Conservation (phyloP, 768 basidiomycete species). For the Strobilomyces echinocephalus region DNA sequence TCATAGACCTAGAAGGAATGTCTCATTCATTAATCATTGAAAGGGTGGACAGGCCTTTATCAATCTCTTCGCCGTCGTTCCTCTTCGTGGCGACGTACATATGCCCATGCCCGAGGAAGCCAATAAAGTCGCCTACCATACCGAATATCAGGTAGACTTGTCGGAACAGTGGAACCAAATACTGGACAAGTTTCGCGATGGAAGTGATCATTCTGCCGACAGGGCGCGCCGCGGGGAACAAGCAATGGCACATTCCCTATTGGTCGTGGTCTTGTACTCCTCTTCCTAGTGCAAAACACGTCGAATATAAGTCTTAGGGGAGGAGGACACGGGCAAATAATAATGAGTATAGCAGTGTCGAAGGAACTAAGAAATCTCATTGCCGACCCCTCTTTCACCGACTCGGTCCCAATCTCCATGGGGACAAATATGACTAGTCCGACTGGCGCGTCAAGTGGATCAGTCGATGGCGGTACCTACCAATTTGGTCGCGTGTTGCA, state of each 20-base stretch:
- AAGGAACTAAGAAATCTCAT: slow-evolving; percentile 50
- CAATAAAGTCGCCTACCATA: slow-evolving; percentile 76
- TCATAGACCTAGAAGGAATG: slow-evolving; percentile 73
- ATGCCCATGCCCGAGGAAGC: slow-evolving; percentile 57
- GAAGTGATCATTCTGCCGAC: slow-evolving; percentile 63
- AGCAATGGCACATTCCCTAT: background rate
- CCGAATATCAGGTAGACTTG: slow-evolving; percentile 96
- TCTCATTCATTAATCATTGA: slow-evolving; percentile 79
- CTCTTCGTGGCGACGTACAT: slow-evolving; percentile 60
- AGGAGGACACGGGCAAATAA: slow-evolving; percentile 18
- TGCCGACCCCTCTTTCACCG: slow-evolving; percentile 42
- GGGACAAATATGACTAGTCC: slow-evolving; percentile 34
- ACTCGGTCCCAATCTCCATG: slow-evolving; percentile 43
- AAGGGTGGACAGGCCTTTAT: slow-evolving; percentile 83
- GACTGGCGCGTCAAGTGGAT: slow-evolving; percentile 8
- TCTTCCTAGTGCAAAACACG: slow-evolving; percentile 16
- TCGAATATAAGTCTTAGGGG: slow-evolving; percentile 19
- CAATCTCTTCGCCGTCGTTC: slow-evolving; percentile 90
- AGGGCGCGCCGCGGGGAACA: slow-evolving; percentile 18
- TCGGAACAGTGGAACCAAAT: slow-evolving; percentile 83
- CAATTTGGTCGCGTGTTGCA: too few species aligned
- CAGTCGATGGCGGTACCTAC: too few species aligned
- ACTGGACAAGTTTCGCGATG: slow-evolving; percentile 71
- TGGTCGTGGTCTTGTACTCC: slow-evolving; percentile 7
- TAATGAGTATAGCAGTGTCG: slow-evolving; percentile 40